Base-by-base conservation (phyloP, 1,284 basidiomycete genomes). In the Cystobasidium pallidum region DNA sequence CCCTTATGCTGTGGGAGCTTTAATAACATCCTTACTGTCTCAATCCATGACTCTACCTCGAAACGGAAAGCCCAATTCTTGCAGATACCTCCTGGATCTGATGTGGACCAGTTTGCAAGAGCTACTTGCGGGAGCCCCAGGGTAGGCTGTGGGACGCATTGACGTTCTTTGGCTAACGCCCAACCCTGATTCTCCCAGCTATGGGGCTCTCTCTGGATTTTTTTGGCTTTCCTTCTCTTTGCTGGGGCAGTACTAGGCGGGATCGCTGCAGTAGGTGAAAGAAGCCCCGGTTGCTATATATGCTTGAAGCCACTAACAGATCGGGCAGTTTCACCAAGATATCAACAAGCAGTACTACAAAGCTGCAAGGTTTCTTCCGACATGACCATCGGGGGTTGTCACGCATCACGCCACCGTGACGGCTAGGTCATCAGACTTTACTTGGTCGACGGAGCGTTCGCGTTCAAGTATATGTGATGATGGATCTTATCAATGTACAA, bases 251-350 rank as follows among this genome's bases (percentile, higher is more conserved):
- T 71, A 17, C 10, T 71, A 3, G 32, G 17, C 2, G 68, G 68
- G 1, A 64, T 71, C 1, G 10, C 49, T 4, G 21, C 57, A 21
- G 68, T 71, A 57, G 19, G 68, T 13, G 17, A 28, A 32, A 10
- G 6, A 7, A 24, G 8, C 7, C 10, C 8, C 24, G 10, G n/a
- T n/a, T n/a, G n/a, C n/a, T n/a, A n/a, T n/a, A n/a, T n/a, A n/a
- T n/a, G n/a, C n/a, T n/a, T n/a, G n/a, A n/a, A n/a, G n/a, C n/a
- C n/a, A n/a, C n/a, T n/a, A n/a, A n/a, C n/a, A n/a, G n/a, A n/a
- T n/a, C n/a, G n/a, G n/a, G n/a, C n/a, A 70, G 67, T 70, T 62
- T 45, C 55, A 70, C 21, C 43, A 70, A 24, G 54, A 41, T 39
- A 15, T 32, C 7, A 15, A n/a, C 10, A n/a, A 58, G 36, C 66